phyloP scores from a whole-genome alignment of 2,329 filamentous ascomycete species.

The Teratosphaeria gauchensis region DNA sequence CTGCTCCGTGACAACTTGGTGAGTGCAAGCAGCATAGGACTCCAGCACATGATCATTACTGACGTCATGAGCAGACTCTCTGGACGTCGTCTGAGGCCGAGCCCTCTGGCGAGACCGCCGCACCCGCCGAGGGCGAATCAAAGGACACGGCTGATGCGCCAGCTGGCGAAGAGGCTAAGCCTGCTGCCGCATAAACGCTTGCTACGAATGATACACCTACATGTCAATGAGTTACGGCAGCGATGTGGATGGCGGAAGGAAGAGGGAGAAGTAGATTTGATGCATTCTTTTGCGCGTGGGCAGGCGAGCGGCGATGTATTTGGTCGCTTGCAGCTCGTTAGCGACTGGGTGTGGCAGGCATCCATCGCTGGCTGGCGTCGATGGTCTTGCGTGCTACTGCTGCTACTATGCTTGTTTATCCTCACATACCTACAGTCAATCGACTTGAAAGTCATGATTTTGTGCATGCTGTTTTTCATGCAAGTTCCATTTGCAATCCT shows the following conservation, averaged over 20 bases:
- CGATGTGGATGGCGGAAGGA: constrained; percentile 1
- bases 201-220: background rate
- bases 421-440: constrained; percentile 1
- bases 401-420: background rate
- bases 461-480: background rate
- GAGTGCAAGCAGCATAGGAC: constrained; percentile 13
- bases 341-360: background rate
- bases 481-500: too few species aligned
- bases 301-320: background rate
- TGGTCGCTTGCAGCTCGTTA: background rate
- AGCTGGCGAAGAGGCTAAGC: constrained; percentile 41
- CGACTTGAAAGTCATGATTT: background rate
- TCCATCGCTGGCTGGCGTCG: background rate
- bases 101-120: constrained; percentile 47
- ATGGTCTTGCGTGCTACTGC: background rate
- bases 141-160: constrained; percentile 48
- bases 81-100: constrained; percentile 99
- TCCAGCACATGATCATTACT: background rate
- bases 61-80: constrained; percentile 59
- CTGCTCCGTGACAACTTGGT: constrained; percentile 94
- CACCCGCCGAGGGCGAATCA: constrained; percentile 38
- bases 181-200: constrained; percentile 29
- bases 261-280: background rate
- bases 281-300: constrained; percentile 8
- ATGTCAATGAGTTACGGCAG: constrained; percentile 5